Evolutionary conservation across 2,329 filamentous ascomycete species (phyloP), one percentile per base, ranked within the genome.

Genomic region (Sporothrix humicola): DNA sequence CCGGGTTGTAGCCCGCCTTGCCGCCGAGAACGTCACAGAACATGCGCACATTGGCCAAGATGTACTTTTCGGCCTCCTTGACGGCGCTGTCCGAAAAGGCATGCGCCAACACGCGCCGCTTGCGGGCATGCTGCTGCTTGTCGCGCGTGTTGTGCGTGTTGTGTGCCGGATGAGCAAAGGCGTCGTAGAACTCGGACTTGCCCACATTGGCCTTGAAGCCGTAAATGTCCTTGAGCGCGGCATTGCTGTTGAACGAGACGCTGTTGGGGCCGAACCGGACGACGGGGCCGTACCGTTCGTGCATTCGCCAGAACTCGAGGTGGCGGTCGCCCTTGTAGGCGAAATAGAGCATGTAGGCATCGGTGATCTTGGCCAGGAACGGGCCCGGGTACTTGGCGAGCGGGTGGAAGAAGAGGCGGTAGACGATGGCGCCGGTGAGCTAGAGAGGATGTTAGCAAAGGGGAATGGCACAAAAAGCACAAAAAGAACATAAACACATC

Each of bases 221-320:
- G 81, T 91, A 90, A 75, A 92, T 91, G 20, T 89, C 87, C 79
- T 89, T 89, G 73, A 93, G 84, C 0, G 92, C 91, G 8, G 87
- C 86, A 75, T 87, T 87, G 72, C 89, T 91, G 85, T 96, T 95
- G 83, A 97, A 89, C 0, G 91, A 93, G 58, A 97, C 83, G 74
- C 88, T 89, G 81, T 94, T 93, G 61, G 93, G 93, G 0, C 92
- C 92, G 76, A 92, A 93, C 42, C 93, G 92, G n/a, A 95, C 91
- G 69, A 90, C 81, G n/a, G 85, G 83, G 77, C 89, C 92, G 78
- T 97, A 94, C 79, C 87, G 86, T 77, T 90, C 83, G 80, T 97
- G 93, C 77, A 91, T 85, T 44, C 87, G 85, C 83, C 90, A 90
- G 78, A 94, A 90, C 78, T 92, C 89, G 20, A 95, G 86, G 79